Conservation (phyloP, 1,284 basidiomycete genomes). For the Microbotryum scabiosae region DNA sequence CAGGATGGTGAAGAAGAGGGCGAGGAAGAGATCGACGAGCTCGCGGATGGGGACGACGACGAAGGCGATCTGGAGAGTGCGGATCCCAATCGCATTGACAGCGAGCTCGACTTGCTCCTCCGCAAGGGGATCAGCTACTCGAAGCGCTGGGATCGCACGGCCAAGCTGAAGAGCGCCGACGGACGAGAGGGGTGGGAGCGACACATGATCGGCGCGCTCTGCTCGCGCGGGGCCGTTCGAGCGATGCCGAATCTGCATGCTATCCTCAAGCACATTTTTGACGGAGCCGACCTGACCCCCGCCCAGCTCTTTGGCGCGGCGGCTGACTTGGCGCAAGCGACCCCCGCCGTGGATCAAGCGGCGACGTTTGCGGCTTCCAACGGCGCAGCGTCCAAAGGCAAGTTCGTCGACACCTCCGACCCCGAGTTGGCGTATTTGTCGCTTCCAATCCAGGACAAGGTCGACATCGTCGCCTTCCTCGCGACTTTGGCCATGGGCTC, state of each 20-base stretch:
- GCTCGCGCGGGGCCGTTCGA: slow-evolving; percentile 25
- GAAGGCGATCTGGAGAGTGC: not conserved
- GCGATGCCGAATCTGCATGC: slow-evolving; percentile 9
- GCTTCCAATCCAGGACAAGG: slow-evolving; percentile 66
- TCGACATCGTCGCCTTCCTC: slow-evolving; percentile 77
- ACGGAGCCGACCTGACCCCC: not conserved
- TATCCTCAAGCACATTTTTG: slow-evolving; percentile 28
- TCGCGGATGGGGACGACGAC: slow-evolving; percentile 6
- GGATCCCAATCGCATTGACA: slow-evolving; percentile 4
- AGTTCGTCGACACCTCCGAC: slow-evolving; percentile 36
- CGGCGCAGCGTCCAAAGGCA: slow-evolving; percentile 15
- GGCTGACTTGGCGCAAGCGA: not conserved
- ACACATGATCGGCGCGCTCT: slow-evolving; percentile 29
- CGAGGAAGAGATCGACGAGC: slow-evolving; percentile 9
- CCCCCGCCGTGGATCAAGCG: slow-evolving; percentile 1
- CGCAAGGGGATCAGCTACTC: slow-evolving; percentile 25
- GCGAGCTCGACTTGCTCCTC: slow-evolving; percentile 19
- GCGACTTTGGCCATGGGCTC: slow-evolving; percentile 83
- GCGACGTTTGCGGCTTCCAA: slow-evolving; percentile 1
- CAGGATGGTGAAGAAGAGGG: not conserved
- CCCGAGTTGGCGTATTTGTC: slow-evolving; percentile 64
- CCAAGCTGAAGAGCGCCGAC: slow-evolving; percentile 25
- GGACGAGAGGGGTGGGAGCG: slow-evolving; percentile 27
- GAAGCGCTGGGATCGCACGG: slow-evolving; percentile 28
- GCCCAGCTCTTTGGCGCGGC: not conserved